These are phyloP conservation scores for Starmerella stellata DNA, from an alignment of 805 yeast genomes.

Conservation along the genomic window DNA sequence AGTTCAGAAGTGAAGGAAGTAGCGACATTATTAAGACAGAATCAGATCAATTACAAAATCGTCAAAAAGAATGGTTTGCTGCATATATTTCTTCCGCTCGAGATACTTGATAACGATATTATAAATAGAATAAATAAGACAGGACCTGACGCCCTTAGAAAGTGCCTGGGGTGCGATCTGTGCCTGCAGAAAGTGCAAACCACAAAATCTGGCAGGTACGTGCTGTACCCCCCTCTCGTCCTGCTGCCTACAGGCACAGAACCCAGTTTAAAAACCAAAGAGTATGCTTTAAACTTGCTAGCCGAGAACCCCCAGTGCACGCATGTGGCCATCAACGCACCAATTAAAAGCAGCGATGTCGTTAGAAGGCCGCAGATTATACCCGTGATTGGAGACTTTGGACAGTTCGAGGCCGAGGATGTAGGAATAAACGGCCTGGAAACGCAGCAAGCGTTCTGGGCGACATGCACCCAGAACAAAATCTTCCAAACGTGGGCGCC, in stretches of 20 bases:
- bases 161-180: slow-evolving; percentile 6
- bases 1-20: too few relatives aligned
- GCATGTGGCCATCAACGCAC: slow-evolving; percentile 55
- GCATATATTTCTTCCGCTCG: slow-evolving; percentile 3
- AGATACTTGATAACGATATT: neutral
- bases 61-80: slow-evolving; percentile 3
- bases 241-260: slow-evolving; percentile 36
- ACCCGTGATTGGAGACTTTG: slow-evolving; percentile 52
- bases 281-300: slow-evolving; percentile 9
- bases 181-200: neutral
- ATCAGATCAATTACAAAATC: slow-evolving; percentile 1
- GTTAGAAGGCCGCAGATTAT: slow-evolving; percentile 49
- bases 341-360: slow-evolving; percentile 36
- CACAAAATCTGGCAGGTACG: slow-evolving; percentile 23
- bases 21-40: too few relatives aligned
- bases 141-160: neutral
- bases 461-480: slow-evolving; percentile 50
- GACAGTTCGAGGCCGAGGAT: slow-evolving; percentile 20
- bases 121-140: neutral
- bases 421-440: slow-evolving; percentile 28
- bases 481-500: slow-evolving; percentile 75
- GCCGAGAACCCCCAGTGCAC: slow-evolving; percentile 24
- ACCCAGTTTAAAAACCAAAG: slow-evolving; percentile 15
- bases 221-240: slow-evolving; percentile 50
- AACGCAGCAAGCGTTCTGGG: slow-evolving; percentile 49